These are phyloP conservation scores for Ophiobolus disseminans DNA, from an alignment of 2,329 filamentous ascomycete genomes.

Conservation along the genomic window DNA sequence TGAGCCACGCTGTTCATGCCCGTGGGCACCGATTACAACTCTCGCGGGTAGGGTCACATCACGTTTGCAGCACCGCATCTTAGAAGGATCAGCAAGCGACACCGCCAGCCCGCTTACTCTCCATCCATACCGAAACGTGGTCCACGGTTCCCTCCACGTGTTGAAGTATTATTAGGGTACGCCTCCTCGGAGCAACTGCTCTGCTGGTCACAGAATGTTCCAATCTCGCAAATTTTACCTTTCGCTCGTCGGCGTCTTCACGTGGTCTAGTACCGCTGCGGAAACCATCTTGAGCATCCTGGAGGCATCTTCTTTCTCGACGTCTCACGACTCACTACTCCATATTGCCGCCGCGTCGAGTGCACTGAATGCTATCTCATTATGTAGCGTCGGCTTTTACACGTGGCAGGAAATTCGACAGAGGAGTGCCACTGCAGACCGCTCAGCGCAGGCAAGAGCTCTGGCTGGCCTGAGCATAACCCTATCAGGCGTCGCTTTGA, in stretches of 20 bases:
- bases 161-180: too few relatives aligned
- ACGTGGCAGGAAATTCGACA: slow-evolving; percentile 39
- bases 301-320: slow-evolving; percentile 43
- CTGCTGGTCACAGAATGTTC: slow-evolving; percentile 25
- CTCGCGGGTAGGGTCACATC: neutral
- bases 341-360: slow-evolving; percentile 41
- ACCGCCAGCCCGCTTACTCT: neutral
- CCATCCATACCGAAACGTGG: neutral
- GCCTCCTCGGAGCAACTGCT: slow-evolving; percentile 10
- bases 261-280: slow-evolving; percentile 45
- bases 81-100: neutral
- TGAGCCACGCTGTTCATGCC: slow-evolving; percentile 4
- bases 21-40: neutral
- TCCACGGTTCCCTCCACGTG: too few relatives aligned
- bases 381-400: slow-evolving; percentile 39
- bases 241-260: slow-evolving; percentile 41
- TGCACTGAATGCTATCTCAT: slow-evolving; percentile 37
- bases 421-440: slow-evolving; percentile 31
- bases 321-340: slow-evolving; percentile 29
- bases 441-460: slow-evolving; percentile 24
- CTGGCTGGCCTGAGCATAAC: slow-evolving; percentile 31
- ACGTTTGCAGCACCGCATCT: slow-evolving; percentile 8
- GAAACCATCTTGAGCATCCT: slow-evolving; percentile 47
- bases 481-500: slow-evolving; percentile 32
- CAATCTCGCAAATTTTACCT: slow-evolving; percentile 40